A percentile compares a stretch with the other conserved stretches of the same genome.
Conservation (phyloP, 2,329 filamentous ascomycete species). For the Albophoma yamanashiensis region DNA sequence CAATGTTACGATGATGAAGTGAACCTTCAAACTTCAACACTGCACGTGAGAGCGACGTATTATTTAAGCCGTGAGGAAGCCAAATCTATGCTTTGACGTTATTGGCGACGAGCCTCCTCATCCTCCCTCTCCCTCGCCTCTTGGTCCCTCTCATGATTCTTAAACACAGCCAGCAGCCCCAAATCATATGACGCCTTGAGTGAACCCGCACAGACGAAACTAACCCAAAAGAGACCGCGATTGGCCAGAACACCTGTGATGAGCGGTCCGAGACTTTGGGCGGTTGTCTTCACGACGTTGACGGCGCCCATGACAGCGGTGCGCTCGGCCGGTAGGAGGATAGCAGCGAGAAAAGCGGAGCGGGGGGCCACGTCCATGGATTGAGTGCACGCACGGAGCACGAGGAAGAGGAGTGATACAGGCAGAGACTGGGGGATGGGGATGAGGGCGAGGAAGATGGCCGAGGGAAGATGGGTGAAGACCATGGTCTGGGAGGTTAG, state of each 20-base stretch:
- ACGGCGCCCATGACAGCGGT: slow-evolving; percentile 63
- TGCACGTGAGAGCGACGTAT: background rate
- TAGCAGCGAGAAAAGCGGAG: slow-evolving; percentile 56
- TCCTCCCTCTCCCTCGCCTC: background rate
- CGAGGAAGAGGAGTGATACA: slow-evolving; percentile 47
- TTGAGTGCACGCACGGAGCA: slow-evolving; percentile 50
- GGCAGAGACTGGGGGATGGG: slow-evolving; percentile 42
- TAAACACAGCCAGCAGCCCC: slow-evolving; percentile 32
- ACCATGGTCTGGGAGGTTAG: slow-evolving; percentile 51
- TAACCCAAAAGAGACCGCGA: slow-evolving; percentile 45
- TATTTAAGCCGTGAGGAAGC: background rate
- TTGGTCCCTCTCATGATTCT: slow-evolving; percentile 5
- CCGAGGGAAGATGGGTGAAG: slow-evolving; percentile 61
- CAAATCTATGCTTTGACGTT: background rate
- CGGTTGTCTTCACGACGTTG: slow-evolving; percentile 57
- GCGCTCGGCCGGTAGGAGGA: slow-evolving; percentile 52
- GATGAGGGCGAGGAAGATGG: slow-evolving; percentile 54
- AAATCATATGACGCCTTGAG: slow-evolving; percentile 54
- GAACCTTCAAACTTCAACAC: background rate
- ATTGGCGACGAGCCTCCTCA: background rate
- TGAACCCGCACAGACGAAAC: slow-evolving; percentile 51
- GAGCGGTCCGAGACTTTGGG: slow-evolving; percentile 50
- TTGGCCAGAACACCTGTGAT: slow-evolving; percentile 54
- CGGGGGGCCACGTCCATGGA: slow-evolving; percentile 64
- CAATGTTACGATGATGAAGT: background rate